These are phyloP conservation scores for Backusella australiensis DNA, from an alignment of 192 early-diverging fungal species.

Conservation along the genomic window DNA sequence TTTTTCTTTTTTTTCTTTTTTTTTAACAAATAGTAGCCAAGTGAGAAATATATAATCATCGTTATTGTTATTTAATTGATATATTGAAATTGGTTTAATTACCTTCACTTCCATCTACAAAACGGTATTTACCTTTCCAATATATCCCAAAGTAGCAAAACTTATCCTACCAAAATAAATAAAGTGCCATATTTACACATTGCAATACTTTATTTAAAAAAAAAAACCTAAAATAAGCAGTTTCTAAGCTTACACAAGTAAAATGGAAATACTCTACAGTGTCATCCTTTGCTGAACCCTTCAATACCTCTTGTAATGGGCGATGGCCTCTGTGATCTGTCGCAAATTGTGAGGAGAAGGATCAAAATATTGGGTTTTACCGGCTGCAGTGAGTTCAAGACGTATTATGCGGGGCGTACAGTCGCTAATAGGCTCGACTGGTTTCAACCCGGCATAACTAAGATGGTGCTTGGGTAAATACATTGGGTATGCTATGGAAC, in stretches of 20 bases:
- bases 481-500: background rate
- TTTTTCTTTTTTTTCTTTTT: too few relatives aligned
- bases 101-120: too few relatives aligned
- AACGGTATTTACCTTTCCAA: too few relatives aligned
- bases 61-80: too few relatives aligned
- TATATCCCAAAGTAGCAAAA: too few relatives aligned
- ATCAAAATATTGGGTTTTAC: background rate
- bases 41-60: too few relatives aligned
- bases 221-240: background rate
- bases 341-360: background rate
- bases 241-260: background rate
- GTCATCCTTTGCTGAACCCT: background rate
- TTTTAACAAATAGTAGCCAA: too few relatives aligned
- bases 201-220: too few relatives aligned
- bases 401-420: background rate
- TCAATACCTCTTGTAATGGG: background rate
- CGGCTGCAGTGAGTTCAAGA: background rate
- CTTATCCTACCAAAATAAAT: too few relatives aligned
- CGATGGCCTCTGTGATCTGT: background rate
- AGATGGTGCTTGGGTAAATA: background rate
- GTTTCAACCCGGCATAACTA: background rate
- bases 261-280: background rate
- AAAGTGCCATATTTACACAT: too few relatives aligned
- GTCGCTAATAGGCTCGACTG: too few relatives aligned
- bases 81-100: too few relatives aligned